These are phyloP conservation scores for Solanum paucissectum DNA, from an alignment of 257 asterid genomes.

Conservation along the genomic window DNA sequence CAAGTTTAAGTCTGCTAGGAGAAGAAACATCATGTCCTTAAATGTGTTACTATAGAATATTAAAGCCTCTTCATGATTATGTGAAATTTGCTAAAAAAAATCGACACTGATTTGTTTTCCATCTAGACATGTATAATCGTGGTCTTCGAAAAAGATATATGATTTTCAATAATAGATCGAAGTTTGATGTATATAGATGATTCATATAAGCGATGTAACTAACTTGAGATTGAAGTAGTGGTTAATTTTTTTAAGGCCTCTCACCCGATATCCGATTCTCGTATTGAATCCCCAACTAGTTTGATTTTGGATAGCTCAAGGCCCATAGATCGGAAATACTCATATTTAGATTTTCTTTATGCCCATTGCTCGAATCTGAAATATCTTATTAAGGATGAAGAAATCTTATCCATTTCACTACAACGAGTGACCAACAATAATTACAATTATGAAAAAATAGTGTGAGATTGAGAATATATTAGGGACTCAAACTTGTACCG, in stretches of 20 bases:
- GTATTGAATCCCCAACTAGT: background rate
- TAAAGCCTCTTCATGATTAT: background rate
- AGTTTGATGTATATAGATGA: background rate
- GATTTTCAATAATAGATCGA: too few relatives aligned
- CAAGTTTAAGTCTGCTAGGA: background rate
- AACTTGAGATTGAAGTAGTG: background rate
- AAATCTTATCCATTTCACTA: background rate
- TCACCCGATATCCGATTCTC: background rate
- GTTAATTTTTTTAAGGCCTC: background rate
- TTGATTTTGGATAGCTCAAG: rapidly evolving
- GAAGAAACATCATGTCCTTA: background rate
- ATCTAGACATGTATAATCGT: background rate
- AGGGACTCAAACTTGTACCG: too few relatives aligned
- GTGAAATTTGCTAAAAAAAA: too few relatives aligned
- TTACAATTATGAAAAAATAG: background rate
- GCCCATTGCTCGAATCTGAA: background rate
- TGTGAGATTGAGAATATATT: background rate
- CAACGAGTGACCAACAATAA: background rate
- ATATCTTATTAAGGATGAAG: background rate
- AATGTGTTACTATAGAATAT: background rate
- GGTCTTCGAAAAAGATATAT: background rate
- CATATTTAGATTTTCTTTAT: too few relatives aligned
- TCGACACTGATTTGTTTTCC: background rate
- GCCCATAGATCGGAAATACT: too few relatives aligned
- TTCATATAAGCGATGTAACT: background rate